Base-by-base conservation (phyloP, 495 filamentous ascomycete genomes). In the Lepraria neglecta region DNA sequence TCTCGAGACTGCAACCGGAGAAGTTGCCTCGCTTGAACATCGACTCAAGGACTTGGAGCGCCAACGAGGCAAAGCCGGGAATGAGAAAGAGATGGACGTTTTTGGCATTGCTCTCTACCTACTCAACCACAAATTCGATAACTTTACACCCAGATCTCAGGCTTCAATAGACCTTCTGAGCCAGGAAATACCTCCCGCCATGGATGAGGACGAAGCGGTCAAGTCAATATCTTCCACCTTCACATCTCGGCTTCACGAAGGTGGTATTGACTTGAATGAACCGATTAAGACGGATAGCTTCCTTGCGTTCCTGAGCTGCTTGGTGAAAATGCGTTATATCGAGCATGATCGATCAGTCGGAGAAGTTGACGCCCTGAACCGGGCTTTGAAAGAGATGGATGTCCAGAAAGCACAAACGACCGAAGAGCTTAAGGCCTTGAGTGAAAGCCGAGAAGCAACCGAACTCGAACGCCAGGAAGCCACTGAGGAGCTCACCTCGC, bases 401-500 rank as follows among this genome's bases (percentile, higher is more conserved):
- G 24, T n/a, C 4, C 21, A n/a, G 17, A 28, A 53, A 53, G 10
- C 17, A 28, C 48, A 24, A 53, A 15, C 31, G 27, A 24, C 15
- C 9, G 38, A 54, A 19, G 17, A 54, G 31, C 51, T 54, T 1
- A 19, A 38, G 6, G 30, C 15, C 19, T n/a, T 54, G 51, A 54
- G n/a, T 10, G 30, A 21, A 11, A 6, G 21, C 31, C 4, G n/a
- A 3, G 15, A 54, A 35, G 28, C 54, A 3, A 38, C 45, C 12
- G 31, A 31, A 17, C 4, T 42, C 17, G 58, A 58, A 46, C 59
- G 45, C 28, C 40, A n/a, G 4, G 63, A 62, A 61, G 58, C 59
- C 10, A 50, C n/a, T 28, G 44, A 31, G 42, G 35, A 56, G 12
- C 12, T 50, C 28, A 31, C 31, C 40, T 17, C 46, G 35, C 12